Base-by-base conservation (phyloP, 805 yeast species). In the Kazachstania kunashirensis region DNA sequence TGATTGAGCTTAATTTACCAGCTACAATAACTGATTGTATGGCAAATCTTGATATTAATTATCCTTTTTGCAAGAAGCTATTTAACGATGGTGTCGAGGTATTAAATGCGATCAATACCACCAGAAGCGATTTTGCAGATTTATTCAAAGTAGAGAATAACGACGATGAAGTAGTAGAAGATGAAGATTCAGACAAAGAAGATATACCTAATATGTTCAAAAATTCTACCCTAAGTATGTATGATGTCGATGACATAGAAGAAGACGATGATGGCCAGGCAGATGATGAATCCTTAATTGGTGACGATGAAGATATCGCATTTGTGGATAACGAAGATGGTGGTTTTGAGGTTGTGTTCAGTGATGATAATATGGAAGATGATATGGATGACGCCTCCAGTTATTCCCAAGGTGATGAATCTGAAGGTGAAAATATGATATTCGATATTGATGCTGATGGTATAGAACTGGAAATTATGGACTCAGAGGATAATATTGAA, bases 151-250 rank as follows among this genome's bases (percentile, higher is more conserved):
- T 68, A 6, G 76, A 67, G 26, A 73, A 68, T 29, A 78, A 73
- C 23, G 89, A 78, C 26, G 71, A 73, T 19, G 71, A 66, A 12
- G 73, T 63, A 13, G 72, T 61, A 15, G 69, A 61, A 15, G 83
- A 75, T n/a, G 75, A 71, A 19, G 84, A 79, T 25, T 66, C 64
- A 29, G 63, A 64, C 15, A 76, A 72, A 25, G 94, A 81, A 36
- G 89, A 84, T 36, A 74, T 86, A 0, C 86, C 94, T 0, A 88
- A 88, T 54, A 65, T 88, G 50, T 77, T 89, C 58, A 67, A 80
- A 27, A 88, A 92, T 53, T 88, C 96, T 0, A 84, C 96, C 0
- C 66, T 89, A 28, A 96, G 96, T 2, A 88, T 89, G 94, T 89
- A 81, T 54, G 96, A 89, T 48, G 78, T 83, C 27, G 83, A 71